Evolutionary conservation across 2,329 filamentous ascomycete species (phyloP).

Genomic region (Fusarium guadeloupense): DNA sequence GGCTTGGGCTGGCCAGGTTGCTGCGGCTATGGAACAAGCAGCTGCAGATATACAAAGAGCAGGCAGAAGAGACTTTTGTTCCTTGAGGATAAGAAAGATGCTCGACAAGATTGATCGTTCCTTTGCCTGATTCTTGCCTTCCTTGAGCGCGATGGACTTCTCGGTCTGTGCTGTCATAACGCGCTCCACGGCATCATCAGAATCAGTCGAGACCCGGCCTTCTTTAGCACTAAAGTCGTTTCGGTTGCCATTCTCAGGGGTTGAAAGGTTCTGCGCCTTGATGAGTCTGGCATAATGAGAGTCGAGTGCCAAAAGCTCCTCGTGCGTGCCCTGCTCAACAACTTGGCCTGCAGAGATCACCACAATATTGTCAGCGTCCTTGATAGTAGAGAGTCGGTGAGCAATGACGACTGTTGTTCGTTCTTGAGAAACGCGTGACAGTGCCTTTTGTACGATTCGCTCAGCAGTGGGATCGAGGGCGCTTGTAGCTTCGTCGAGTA

Average conservation of each 20-base stretch:
- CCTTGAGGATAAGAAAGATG: constrained; percentile 22
- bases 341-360: constrained; percentile 35
- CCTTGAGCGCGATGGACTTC: not conserved
- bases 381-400: constrained; percentile 56
- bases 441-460: constrained; percentile 60
- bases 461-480: constrained; percentile 56
- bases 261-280: constrained; percentile 27
- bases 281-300: constrained; percentile 36
- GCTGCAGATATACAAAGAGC: not conserved
- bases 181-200: not conserved
- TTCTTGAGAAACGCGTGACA: constrained; percentile 59
- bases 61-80: constrained; percentile 20
- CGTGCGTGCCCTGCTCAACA: constrained; percentile 37
- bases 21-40: constrained; percentile 31
- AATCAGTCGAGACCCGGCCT: not conserved
- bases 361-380: constrained; percentile 42
- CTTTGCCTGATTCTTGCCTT: accelerated
- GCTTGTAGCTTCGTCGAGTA: constrained; percentile 72
- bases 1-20: constrained; percentile 46
- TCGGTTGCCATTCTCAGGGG: not conserved
- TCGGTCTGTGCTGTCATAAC: constrained; percentile 14
- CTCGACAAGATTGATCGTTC: constrained; percentile 14
- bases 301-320: constrained; percentile 16
- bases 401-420: constrained; percentile 71
- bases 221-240: not conserved